Conservation (phyloP, 257 asterid species). For the Fraxinus quadrangulata region DNA sequence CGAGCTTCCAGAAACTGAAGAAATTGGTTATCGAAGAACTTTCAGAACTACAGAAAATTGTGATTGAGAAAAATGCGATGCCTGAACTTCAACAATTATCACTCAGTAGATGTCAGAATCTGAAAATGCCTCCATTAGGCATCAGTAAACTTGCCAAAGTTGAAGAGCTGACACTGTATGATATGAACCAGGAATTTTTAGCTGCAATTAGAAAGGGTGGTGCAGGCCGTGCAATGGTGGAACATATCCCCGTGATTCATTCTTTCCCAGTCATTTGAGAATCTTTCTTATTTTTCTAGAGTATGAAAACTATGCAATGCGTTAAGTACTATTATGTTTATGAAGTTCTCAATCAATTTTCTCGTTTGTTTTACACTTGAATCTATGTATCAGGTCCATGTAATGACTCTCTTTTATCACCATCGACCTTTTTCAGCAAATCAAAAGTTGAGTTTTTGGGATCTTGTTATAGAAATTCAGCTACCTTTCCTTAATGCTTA, state of each 20-base stretch:
- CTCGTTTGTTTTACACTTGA: too few species aligned
- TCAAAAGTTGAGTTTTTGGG: too few species aligned
- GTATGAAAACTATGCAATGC: too few species aligned
- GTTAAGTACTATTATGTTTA: too few species aligned
- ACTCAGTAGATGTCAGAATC: conserved; percentile 20
- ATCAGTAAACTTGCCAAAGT: conserved; percentile 13
- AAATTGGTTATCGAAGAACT: conserved; percentile 27
- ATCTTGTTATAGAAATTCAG: too few species aligned
- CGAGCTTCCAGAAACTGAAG: conserved; percentile 33
- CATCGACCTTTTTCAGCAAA: too few species aligned
- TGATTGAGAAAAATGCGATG: conserved; percentile 29
- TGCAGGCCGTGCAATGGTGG: conserved; percentile 2
- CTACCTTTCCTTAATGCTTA: too few species aligned
- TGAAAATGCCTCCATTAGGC: conserved; percentile 27
- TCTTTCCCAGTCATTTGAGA: too few species aligned
- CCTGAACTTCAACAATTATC: conserved; percentile 26
- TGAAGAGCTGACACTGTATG: conserved; percentile 26
- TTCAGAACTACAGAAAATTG: conserved; percentile 6
- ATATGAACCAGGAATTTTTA: conserved; percentile 28
- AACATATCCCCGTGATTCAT: not conserved
- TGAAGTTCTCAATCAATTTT: too few species aligned
- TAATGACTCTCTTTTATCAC: too few species aligned
- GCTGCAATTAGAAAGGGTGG: conserved; percentile 15
- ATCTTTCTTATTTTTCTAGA: too few species aligned
- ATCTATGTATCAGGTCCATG: too few species aligned